Base-by-base conservation (phyloP, 345 rosid genomes). In the Anacardium occidentale region DNA sequence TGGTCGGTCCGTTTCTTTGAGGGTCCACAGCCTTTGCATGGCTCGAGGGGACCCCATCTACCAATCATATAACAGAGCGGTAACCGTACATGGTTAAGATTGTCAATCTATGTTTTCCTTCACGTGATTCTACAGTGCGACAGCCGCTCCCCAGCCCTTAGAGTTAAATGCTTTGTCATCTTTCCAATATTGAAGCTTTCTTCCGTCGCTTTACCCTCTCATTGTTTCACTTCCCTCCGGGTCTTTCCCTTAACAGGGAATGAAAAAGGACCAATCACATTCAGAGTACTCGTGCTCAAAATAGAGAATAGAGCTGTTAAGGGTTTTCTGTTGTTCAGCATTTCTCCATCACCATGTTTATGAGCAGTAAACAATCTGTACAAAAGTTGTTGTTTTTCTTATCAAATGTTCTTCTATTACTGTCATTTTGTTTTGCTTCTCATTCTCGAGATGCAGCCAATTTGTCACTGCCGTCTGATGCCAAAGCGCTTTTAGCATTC, bases 61-160 rank as follows among this genome's bases (percentile, higher is more conserved):
- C 52, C 72, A 21, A 55, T 69, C 61, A 69, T 15, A 69, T 45
- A 62, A 24, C 25, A 18, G 8, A 18, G 18, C 7, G 29, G 44
- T n/a, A 7, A 26, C 65, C 66, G 74, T 59, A 70, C 66, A 59
- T 12, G 11, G 25, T 44, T 13, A 44, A 64, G 68, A 44, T 58
- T 58, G 42, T 15, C 69, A 40, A 48, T 47, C 70, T 64, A 69
- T 62, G 15, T 57, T 72, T 71, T 26, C 62, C 56, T 85, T 87
- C 96, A 91, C 93, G 96, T 91, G 96, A 85, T 81, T 78, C 89
- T 80, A 74, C 82, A 73, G 84, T 10, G 77, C 86, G 86, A 77
- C 84, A 86, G 77, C 81, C 78, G 72, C 77, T 32, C 76, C 77
- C 80, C 75, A 67, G 72, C 75, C 76, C 69, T 79, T 78, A 50